These are phyloP conservation scores for Pseudogymnoascus sp. DNA, from an alignment of 2,329 filamentous ascomycete genomes.

Conservation along the genomic window DNA sequence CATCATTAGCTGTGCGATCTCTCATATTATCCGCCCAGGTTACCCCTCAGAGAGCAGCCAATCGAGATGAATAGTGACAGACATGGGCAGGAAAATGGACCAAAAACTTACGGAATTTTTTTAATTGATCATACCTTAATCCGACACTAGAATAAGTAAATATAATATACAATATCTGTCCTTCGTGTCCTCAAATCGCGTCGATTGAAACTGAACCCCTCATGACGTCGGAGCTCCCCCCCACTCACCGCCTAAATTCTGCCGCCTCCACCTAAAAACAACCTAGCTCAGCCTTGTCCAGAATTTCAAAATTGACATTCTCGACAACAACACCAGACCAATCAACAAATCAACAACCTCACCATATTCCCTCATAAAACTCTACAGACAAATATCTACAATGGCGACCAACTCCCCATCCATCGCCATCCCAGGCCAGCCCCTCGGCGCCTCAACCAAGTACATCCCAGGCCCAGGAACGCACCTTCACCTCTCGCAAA, in stretches of 20 bases:
- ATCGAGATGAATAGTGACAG: not conserved
- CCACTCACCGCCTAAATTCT: conserved; percentile 1
- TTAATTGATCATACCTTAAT: not conserved
- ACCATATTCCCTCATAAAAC: not conserved
- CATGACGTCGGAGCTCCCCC: conserved; percentile 7
- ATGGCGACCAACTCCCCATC: conserved; percentile 22
- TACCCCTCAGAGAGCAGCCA: not conserved
- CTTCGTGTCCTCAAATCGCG: not conserved
- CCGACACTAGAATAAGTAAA: not conserved
- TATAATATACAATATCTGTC: not conserved
- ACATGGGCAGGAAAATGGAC: not conserved
- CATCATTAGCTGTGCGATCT: not conserved
- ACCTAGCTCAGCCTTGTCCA: conserved; percentile 7
- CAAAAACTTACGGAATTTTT: not conserved
- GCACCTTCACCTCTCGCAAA: conserved; percentile 66
- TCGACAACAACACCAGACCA: not conserved
- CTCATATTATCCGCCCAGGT: conserved; percentile 5
- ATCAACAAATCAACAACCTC: conserved; percentile 9
- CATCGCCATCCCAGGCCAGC: conserved; percentile 73
- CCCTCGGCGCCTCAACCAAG: conserved; percentile 60
- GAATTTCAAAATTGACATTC: conserved; percentile 10
- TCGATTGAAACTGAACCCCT: not conserved
- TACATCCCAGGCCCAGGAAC: conserved; percentile 75
- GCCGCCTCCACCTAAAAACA: not conserved
- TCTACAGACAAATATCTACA: not conserved